phyloP scores from a whole-genome alignment of 2,329 filamentous ascomycete species.

The Pseudocercospora musae region DNA sequence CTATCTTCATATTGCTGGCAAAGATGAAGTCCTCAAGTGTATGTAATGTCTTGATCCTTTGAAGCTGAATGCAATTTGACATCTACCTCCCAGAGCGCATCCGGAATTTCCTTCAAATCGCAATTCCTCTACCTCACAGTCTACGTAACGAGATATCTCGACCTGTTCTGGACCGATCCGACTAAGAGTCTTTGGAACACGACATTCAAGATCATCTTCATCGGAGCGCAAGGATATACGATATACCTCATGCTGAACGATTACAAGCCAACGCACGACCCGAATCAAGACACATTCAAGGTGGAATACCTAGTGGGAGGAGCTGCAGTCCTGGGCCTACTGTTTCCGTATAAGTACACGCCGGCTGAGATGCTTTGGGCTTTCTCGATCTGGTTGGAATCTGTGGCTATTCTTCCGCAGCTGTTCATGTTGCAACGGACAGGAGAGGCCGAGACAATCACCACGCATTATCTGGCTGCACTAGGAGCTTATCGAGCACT shows the following conservation, averaged over 20 bases:
- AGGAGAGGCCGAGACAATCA: conserved; percentile 98
- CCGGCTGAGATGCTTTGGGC: conserved; percentile 86
- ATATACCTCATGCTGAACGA: conserved; percentile 97
- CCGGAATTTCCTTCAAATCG: conserved; percentile 98
- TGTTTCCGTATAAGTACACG: conserved; percentile 84
- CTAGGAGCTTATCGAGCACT: conserved; percentile 86
- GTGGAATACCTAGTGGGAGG: conserved; percentile 89
- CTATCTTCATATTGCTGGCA: conserved; percentile 89
- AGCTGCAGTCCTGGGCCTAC: conserved; percentile 70
- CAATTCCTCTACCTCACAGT: conserved; percentile 93
- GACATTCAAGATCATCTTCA: conserved; percentile 93
- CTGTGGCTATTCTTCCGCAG: conserved; percentile 93
- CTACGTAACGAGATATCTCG: conserved; percentile 89
- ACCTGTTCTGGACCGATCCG: conserved; percentile 79
- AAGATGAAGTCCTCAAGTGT: conserved; percentile 92
- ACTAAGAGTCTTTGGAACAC: conserved; percentile 72
- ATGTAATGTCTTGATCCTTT: conserved; percentile 36
- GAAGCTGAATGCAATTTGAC: conserved; percentile 1
- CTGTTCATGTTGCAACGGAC: conserved; percentile 98
- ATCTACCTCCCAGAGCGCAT: conserved; percentile 69
- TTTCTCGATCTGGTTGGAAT: conserved; percentile 97
- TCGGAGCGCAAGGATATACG: conserved; percentile 84
- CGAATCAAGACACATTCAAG: conserved; percentile 95
- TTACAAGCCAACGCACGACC: conserved; percentile 96
- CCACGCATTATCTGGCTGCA: conserved; percentile 94